Evolutionary conservation across 257 asterid species (phyloP), one percentile per base, ranked within the genome.

Genomic region (Ilex asprella): DNA sequence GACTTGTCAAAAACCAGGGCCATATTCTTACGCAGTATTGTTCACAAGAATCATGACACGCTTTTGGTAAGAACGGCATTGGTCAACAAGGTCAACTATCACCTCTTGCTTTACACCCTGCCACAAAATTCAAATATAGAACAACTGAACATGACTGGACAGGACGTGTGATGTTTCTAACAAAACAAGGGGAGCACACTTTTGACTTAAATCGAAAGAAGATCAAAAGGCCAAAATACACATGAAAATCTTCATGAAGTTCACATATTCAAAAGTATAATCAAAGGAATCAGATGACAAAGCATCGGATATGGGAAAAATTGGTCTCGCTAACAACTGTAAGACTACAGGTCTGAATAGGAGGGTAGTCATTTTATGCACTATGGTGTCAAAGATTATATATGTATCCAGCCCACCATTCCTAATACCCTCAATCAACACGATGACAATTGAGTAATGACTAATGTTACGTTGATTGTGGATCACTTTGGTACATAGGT

Each of bases 41-140:
- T 89, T 89, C 76, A 93, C 96, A 60, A 93, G 99, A 79, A 85
- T 55, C 85, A 84, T 85, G 77, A 89, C 97, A 10, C 94, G 97
- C 64, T 71, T 89, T 76, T 93, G 95, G 82, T 81, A 89, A 12
- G 95, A 81, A 35, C 79, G 93, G 57, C 97, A 93, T 79, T 89
- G 99, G 27, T 87, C 99, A 63, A 87, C 94, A 73, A 93, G 84
- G 84, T 93, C 97, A 57, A 84, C 88, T 62, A 93, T 89, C 68
- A 93, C 70, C 72, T 93, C 99, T 10, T 87, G 94, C 76, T 87
- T 85, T 72, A 93, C 68, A 32, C 94, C 89, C 99, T 93, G 78
- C 30, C 61, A 15, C 15, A 49, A 61, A 53, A 44, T 65, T 10
- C 41, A 52, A 39, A 10, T 12, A 46, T 56, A 51, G 53, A 59